Evolutionary conservation across 306 rosid genomes (phyloP).

Genomic region (Sophora flavescens): DNA sequence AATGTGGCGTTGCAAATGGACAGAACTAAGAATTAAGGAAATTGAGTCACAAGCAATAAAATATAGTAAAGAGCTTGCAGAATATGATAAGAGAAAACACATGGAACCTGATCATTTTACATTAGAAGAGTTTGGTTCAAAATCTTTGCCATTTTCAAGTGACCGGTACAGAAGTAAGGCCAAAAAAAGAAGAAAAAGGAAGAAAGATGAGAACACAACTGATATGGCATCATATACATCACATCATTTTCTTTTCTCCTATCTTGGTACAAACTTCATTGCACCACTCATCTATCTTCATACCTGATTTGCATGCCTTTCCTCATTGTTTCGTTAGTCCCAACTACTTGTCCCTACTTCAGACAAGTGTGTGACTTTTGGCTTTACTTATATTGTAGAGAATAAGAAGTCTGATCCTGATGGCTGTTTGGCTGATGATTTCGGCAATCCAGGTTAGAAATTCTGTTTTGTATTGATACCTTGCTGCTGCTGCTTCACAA

Average conservation of each 20-base stretch:
- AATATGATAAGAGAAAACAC: slow-evolving; percentile 61
- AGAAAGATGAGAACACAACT: slow-evolving; percentile 74
- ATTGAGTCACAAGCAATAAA: slow-evolving; percentile 66
- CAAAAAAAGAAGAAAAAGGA: slow-evolving; percentile 76
- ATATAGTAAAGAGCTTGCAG: slow-evolving; percentile 69
- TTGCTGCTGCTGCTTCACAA: slow-evolving; percentile 26
- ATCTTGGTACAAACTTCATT: slow-evolving; percentile 68
- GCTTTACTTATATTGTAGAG: slow-evolving; percentile 61
- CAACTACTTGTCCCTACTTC: slow-evolving; percentile 1
- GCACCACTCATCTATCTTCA: slow-evolving; percentile 40
- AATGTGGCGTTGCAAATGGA: slow-evolving; percentile 95
- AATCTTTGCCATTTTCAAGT: slow-evolving; percentile 71
- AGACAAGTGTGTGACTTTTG: slow-evolving; percentile 40
- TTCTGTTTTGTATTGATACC: slow-evolving; percentile 35
- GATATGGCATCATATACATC: slow-evolving; percentile 76
- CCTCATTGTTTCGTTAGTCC: slow-evolving; percentile 21
- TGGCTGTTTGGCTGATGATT: slow-evolving; percentile 59
- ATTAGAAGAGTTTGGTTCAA: slow-evolving; percentile 65
- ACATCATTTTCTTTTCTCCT: slow-evolving; percentile 77
- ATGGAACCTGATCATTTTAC: slow-evolving; percentile 47
- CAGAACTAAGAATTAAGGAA: slow-evolving; percentile 80
- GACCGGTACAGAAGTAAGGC: slow-evolving; percentile 51
- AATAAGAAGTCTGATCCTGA: slow-evolving; percentile 74
- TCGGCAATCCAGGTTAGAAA: slow-evolving; percentile 72
- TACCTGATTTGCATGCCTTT: slow-evolving; percentile 43